phyloP scores from a whole-genome alignment of 768 basidiomycete species.

The Rhizopogon rudus region DNA sequence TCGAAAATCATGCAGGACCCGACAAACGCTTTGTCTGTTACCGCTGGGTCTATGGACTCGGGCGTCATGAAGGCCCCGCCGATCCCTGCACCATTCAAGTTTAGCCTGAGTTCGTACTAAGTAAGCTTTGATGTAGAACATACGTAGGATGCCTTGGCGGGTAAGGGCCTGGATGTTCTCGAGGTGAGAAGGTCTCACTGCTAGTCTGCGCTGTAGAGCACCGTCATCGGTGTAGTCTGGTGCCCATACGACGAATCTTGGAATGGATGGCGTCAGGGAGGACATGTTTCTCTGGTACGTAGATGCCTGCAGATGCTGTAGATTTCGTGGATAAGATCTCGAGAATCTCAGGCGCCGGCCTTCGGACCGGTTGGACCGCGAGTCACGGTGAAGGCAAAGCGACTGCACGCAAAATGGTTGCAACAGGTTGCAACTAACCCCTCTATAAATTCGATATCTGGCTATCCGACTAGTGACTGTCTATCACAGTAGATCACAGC shows the following conservation, averaged over 20 bases:
- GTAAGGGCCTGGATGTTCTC: slow-evolving; percentile 33
- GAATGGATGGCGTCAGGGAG: slow-evolving; percentile 7
- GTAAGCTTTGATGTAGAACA: slow-evolving; percentile 14
- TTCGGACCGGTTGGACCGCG: too few species aligned
- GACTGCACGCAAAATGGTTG: too few species aligned
- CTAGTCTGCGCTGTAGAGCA: slow-evolving; percentile 45
- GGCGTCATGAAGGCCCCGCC: slow-evolving; percentile 54
- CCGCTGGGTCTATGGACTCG: slow-evolving; percentile 45
- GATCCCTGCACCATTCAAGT: slow-evolving; percentile 33
- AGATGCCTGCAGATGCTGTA: not conserved
- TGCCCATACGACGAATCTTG: slow-evolving; percentile 54
- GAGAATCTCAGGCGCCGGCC: not conserved
- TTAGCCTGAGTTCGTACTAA: not conserved
- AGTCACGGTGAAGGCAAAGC: too few species aligned
- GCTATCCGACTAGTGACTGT: too few species aligned
- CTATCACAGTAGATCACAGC: too few species aligned
- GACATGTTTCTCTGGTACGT: slow-evolving; percentile 10
- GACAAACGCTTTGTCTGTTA: slow-evolving; percentile 49
- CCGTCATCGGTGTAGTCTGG: slow-evolving; percentile 60
- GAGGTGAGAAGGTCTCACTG: slow-evolving; percentile 49
- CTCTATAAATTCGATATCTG: too few species aligned
- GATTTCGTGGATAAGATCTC: not conserved
- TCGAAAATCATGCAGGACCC: slow-evolving; percentile 53
- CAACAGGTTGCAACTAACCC: too few species aligned
- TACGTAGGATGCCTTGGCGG: slow-evolving; percentile 45